These are phyloP conservation scores for Aurantiochytrium sp. DNA, from an alignment of 108 stramenopile genomes.

Conservation along the genomic window DNA sequence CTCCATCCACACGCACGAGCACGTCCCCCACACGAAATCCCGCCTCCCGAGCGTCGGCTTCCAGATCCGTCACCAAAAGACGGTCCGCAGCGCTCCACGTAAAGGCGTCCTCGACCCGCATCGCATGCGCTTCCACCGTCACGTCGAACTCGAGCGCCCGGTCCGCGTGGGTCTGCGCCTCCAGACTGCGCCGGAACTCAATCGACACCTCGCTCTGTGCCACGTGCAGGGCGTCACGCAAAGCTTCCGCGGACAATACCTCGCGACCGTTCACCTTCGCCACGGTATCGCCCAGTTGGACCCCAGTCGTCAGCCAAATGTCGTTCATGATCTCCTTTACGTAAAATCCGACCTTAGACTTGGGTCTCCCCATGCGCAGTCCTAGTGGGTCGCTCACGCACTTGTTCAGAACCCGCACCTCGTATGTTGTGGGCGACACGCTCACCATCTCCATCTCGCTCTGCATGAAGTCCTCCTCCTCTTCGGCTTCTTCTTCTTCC, in stretches of 20 bases:
- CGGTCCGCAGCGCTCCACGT: neutral
- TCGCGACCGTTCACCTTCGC: neutral
- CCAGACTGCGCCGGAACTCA: neutral
- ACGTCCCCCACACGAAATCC: neutral
- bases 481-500: neutral
- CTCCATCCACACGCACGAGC: neutral
- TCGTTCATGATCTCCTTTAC: slow-evolving; percentile 13
- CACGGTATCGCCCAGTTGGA: neutral
- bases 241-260: neutral
- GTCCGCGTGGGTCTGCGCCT: neutral
- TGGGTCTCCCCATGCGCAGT: neutral
- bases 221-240: neutral
- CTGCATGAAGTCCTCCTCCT: neutral
- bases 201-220: neutral
- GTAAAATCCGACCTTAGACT: neutral
- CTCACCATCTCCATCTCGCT: neutral
- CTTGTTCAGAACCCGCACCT: neutral
- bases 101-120: neutral
- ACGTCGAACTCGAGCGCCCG: neutral
- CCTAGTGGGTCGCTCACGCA: neutral
- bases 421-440: neutral
- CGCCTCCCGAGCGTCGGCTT: neutral
- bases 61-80: neutral
- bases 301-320: neutral
- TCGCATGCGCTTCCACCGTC: neutral